These are phyloP conservation scores for Beauveria asiatica DNA, from an alignment of 2,329 filamentous ascomycete species.

Conservation along the genomic window DNA sequence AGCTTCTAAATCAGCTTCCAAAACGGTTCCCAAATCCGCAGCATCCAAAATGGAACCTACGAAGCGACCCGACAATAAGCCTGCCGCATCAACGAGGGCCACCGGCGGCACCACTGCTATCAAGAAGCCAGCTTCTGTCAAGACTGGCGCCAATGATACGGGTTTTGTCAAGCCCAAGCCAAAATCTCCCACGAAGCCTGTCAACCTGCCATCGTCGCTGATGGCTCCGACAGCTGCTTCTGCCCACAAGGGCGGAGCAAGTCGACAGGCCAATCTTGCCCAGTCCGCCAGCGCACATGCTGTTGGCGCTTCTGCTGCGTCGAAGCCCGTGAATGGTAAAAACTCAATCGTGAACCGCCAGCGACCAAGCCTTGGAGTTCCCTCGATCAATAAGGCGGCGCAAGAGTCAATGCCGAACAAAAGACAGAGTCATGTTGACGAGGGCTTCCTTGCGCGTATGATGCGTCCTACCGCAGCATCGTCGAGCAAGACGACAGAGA, in stretches of 20 bases:
- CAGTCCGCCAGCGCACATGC: constrained; percentile 21
- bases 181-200: constrained; percentile 61
- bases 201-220: constrained; percentile 57
- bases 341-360: constrained; percentile 35
- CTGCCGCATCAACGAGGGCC: constrained; percentile 17
- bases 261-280: constrained; percentile 25
- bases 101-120: constrained; percentile 23
- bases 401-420: constrained; percentile 35
- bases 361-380: constrained; percentile 47
- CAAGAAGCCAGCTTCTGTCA: constrained; percentile 37
- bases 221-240: constrained; percentile 64
- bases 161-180: constrained; percentile 50
- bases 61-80: constrained; percentile 20
- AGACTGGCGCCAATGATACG: constrained; percentile 28
- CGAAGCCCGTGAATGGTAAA: constrained; percentile 34
- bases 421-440: constrained; percentile 51
- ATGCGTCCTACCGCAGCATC: constrained; percentile 67
- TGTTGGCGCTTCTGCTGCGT: constrained; percentile 28
- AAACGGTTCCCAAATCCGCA: constrained; percentile 16
- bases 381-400: constrained; percentile 44
- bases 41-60: constrained; percentile 19
- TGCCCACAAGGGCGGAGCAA: constrained; percentile 44
- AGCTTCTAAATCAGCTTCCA: constrained; percentile 20
- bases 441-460: constrained; percentile 71
- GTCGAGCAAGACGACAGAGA: constrained; percentile 59